These are phyloP conservation scores for Pseudocercospora fuligena DNA, from an alignment of 2,329 filamentous ascomycete genomes.

Conservation along the genomic window DNA sequence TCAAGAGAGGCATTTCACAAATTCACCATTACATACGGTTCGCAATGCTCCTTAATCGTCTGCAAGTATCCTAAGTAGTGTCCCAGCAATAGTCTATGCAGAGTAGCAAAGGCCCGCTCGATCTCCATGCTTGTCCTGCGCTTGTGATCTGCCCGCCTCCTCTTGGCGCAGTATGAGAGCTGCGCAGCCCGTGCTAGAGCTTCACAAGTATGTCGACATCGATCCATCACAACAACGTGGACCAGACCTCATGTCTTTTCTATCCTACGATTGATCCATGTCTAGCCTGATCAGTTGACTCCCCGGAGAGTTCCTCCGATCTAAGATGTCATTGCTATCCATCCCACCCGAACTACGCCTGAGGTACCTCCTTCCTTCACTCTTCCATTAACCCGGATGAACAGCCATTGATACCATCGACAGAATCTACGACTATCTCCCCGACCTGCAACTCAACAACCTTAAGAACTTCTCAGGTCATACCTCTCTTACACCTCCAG, in stretches of 20 bases:
- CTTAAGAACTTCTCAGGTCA: constrained; percentile 24
- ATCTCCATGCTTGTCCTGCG: neutral
- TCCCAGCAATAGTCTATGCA: neutral
- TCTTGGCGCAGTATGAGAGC: neutral
- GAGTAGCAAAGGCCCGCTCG: neutral
- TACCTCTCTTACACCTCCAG: constrained; percentile 30
- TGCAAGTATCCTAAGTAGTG: neutral
- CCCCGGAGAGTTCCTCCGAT: neutral
- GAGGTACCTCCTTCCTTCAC: neutral
- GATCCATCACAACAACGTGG: neutral
- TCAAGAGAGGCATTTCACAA: neutral
- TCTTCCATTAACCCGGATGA: neutral
- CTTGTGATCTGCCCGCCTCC: neutral
- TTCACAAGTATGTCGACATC: neutral
- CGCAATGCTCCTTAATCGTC: neutral
- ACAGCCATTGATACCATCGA: neutral
- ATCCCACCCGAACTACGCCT: constrained; percentile 29
- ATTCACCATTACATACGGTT: neutral
- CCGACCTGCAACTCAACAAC: constrained; percentile 22
- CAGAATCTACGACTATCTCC: constrained; percentile 30
- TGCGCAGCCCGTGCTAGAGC: neutral
- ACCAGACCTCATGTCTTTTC: neutral
- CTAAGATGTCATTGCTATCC: constrained; percentile 24
- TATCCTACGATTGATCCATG: neutral
- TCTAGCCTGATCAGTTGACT: neutral